Evolutionary conservation across 1,284 basidiomycete species (phyloP), one percentile per base, ranked within the genome.

Genomic region (Irpex sp.): DNA sequence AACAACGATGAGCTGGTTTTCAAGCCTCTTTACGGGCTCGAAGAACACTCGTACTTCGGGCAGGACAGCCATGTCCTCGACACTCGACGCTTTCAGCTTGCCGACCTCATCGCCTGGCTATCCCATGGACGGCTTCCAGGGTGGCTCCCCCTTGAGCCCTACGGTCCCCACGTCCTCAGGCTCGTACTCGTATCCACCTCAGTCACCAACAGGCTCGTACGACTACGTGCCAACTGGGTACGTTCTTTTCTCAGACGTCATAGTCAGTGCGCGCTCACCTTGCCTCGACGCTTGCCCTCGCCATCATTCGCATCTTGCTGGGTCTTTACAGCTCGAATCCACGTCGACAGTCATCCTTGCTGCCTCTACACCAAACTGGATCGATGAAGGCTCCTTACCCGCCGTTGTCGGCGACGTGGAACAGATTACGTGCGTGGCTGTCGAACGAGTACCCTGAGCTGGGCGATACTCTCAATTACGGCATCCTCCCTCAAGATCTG

Each of bases 381-480:
- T 72, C 76, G 71, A 67, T 77, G 74, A 63, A 83, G 78, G 75
- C 80, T 1, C 71, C 79, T 37, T 94, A 93, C 73, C 92, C 94
- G 2, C 87, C 93, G 26, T 78, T 95, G 21, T 77, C 83, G 21
- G 82, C 83, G 61, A 94, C 94, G 0, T 95, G 94, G 90, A 81
- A 84, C 67, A 88, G 94, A 36, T 81, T 97, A 58, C 87, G 88
- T 63, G 74, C 78, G 21, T 93, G 92, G 83, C 86, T 96, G 31
- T 79, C 60, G 60, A 84, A 87, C 64, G 88, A 94, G 75, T 95
- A 95, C 76, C 93, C 94, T 49, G 94, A 97, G 71, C 84, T 97
- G 17, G 90, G 91, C 50, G 94, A 97, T 73, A 95, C 93, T 19
- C 87, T 97, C 68, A 95, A 95, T 75, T 90, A 90, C 67, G 93